Base-by-base conservation (phyloP, 176 grass and related monocot genomes). In the Hsuehochloa calcarea region DNA sequence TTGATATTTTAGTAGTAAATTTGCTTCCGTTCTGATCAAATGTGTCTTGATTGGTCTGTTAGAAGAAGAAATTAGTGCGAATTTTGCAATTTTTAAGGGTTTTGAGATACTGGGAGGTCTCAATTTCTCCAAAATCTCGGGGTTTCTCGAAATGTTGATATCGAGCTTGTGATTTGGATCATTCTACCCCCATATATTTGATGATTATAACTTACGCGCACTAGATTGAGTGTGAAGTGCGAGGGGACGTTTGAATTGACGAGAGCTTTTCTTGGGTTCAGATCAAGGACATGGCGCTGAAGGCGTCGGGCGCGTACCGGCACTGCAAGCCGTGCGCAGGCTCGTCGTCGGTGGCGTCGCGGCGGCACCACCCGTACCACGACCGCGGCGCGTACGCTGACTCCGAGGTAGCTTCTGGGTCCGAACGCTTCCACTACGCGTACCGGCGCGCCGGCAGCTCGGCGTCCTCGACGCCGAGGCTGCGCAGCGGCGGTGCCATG, bases 261-360 rank as follows among this genome's bases (percentile, higher is more conserved):
- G 60, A 9, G 52, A 41, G 65, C 25, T 70, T 87, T 58, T 67
- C 56, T 60, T 90, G 77, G 27, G 47, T 74, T 85, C 90, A 97
- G 94, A 80, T 97, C 68, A 97, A 93, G 74, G 94, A 97, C 65
- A 92, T 97, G 83, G 92, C 94, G 8, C 58, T 93, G 25, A 97
- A 93, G 82, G 94, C 94, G 4, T 93, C 91, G 26, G 91, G 91
- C 2, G 91, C 89, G 50, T 97, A 97, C 85, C 82, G 87, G 82
- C 91, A 97, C 94, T 97, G 94, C 78, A 97, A 97, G 34, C 94
- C 94, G 9, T 97, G 91, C 70, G 86, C 75, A 0, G 89, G 91
- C 31, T 87, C 89, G 41, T 35, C 46, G 39, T 3, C 80, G 26
- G 61, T 64, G 64, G 22, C 72, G 34, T 52, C 86, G 86, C 80